Evolutionary conservation across 2,329 filamentous ascomycete species (phyloP).

Genomic region (Alternaria burnsii): DNA sequence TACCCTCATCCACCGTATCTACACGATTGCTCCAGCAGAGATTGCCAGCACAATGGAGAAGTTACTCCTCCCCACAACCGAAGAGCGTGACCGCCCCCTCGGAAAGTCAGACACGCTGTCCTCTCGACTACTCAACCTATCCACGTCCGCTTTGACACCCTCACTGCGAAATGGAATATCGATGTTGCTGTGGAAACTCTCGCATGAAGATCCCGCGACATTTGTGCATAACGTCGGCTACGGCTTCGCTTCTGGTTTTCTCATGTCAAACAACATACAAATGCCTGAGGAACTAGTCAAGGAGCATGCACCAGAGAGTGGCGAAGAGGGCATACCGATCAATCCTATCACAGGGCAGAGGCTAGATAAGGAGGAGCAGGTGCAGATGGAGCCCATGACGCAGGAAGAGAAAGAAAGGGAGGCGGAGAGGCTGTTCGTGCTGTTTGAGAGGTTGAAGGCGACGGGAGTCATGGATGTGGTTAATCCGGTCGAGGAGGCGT

Average conservation of each 20-base stretch:
- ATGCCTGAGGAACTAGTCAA: conserved; percentile 73
- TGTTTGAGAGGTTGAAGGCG: conserved; percentile 83
- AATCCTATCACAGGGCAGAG: conserved; percentile 92
- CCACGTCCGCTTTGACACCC: conserved; percentile 75
- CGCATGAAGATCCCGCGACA: conserved; percentile 76
- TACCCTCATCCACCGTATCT: conserved; percentile 75
- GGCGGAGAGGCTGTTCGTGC: conserved; percentile 85
- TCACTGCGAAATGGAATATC: conserved; percentile 78
- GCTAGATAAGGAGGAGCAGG: conserved; percentile 70
- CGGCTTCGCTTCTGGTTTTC: conserved; percentile 88
- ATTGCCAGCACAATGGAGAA: conserved; percentile 70
- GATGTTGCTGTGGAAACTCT: conserved; percentile 85
- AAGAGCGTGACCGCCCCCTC: conserved; percentile 78
- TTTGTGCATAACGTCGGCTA: conserved; percentile 95
- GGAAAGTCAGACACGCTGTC: conserved; percentile 78
- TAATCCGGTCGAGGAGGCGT: conserved; percentile 78
- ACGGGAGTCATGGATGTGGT: conserved; percentile 80
- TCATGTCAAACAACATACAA: conserved; percentile 83
- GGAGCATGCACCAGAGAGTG: conserved; percentile 54
- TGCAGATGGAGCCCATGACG: conserved; percentile 77
- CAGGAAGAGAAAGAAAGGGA: conserved; percentile 91
- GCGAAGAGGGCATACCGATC: conserved; percentile 56
- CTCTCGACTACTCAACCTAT: conserved; percentile 78
- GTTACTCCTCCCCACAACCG: conserved; percentile 76
- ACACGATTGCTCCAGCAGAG: conserved; percentile 71